These are phyloP conservation scores for Malus fusca DNA, from an alignment of 306 rosid genomes.

Conservation along the genomic window DNA sequence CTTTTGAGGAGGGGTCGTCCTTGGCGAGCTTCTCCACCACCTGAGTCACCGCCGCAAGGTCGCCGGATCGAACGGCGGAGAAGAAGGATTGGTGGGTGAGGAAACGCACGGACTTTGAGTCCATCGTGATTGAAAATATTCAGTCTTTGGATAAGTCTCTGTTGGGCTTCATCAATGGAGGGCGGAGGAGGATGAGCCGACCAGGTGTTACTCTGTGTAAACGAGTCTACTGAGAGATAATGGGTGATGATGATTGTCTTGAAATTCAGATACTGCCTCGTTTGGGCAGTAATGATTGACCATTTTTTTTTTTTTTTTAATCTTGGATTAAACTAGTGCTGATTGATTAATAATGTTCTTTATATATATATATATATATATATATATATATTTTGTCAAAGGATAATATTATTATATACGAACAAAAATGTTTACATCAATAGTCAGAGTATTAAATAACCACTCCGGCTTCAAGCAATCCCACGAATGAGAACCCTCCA, in stretches of 20 bases:
- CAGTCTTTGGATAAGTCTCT: not conserved
- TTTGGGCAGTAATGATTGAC: not conserved
- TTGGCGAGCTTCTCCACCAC: slow-evolving; percentile 40
- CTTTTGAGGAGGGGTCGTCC: slow-evolving; percentile 38
- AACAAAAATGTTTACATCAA: no score
- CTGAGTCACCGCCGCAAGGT: slow-evolving; percentile 43
- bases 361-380: no score
- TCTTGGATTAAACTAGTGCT: not conserved
- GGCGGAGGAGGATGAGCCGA: not conserved
- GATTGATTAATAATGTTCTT: not conserved
- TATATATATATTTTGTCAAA: no score
- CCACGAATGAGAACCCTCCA: no score
- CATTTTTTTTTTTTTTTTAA: not conserved
- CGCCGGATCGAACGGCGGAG: slow-evolving; percentile 73
- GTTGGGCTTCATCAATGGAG: not conserved
- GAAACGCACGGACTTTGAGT: slow-evolving; percentile 59
- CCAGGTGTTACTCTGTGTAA: not conserved
- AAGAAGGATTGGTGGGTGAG: slow-evolving; percentile 64
- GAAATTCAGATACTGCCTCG: not conserved
- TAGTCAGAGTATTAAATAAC: no score
- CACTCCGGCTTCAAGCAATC: no score
- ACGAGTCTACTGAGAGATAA: not conserved
- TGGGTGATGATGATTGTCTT: not conserved
- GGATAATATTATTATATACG: no score
- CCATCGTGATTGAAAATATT: slow-evolving; percentile 34